Base-by-base conservation (phyloP, 768 basidiomycete species). In the Paxillus involutus region DNA sequence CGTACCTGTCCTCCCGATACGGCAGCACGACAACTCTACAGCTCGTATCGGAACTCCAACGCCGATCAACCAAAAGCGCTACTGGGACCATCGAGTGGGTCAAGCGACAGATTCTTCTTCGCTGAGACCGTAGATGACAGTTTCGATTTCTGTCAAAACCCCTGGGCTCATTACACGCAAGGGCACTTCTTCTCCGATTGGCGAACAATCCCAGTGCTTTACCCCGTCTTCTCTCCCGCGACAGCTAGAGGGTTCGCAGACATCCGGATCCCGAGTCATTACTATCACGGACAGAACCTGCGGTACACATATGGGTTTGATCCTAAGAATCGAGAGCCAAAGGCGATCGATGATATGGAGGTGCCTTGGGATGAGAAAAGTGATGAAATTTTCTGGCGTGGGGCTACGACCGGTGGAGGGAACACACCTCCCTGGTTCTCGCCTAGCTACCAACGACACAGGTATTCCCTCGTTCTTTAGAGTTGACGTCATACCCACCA, bases 181-280 rank as follows among this genome's bases (percentile, higher is more conserved):
- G 94, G 95, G 11, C 94, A 94, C 71, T 98, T 97, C 72, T 98
- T 97, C 81, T 92, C 91, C 16, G 96, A 99, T 71, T 97, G 93
- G 91, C 78, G 95, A 19, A 89, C 88, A 0, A 86, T 98, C 53
- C 83, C 89, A 11, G 83, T 83, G 1, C 77, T 96, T n/a, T 95
- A 91, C 70, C 97, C 97, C 7, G 83, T 99, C 29, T 90, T 99
- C 72, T 94, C 93, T 2, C 94, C 96, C 2, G 91, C 94, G 0
- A 93, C 89, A 63, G 86, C 88, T 0, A 76, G 76, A 39, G 94
- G 97, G 0, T 98, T 88, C 67, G 74, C 84, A 58, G 97, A 98
- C 65, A 91, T 99, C 60, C 79, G 90, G 53, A 94, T 98, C 57
- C 96, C 97, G 0, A 94, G 91, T 56, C 94, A 98, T 69, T 98